Evolutionary conservation across 1,284 basidiomycete genomes (phyloP), one percentile per base, ranked within the genome.

Genomic region (Microbotryum intermedium): DNA sequence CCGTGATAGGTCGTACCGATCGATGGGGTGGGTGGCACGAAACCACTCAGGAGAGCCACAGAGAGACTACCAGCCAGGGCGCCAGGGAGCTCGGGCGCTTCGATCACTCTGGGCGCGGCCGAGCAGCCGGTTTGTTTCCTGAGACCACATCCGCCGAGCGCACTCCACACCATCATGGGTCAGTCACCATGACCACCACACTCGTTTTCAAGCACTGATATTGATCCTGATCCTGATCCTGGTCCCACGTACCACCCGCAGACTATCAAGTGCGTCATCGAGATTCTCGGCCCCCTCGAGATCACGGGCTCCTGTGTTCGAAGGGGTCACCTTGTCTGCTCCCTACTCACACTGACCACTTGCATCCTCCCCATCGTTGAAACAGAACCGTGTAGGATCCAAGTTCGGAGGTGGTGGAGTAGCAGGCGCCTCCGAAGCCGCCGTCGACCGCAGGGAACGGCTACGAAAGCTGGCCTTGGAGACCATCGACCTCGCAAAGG

Each of bases 401-500:
- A 95, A 94, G 75, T 94, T 95, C 73, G 91, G 92, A 68, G 89
- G 90, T 61, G 91, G 91, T 72, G 92, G 91, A 80, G 90, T 77
- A 4, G 76, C 90, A 50, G 88, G 90, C 34, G 87, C 87, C 26
- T 88, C 86, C 34, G 95, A 98, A 77, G 86, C 86, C 47, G 97
- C 97, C 73, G 87, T 98, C 11, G 94, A 98, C 78, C 81, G 95
- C 60, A 81, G 95, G 63, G 95, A 99, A 75, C 86, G 95, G 52
- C 80, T 98, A 50, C 80, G 93, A 61, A 97, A 97, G 77, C 84
- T 99, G 34, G 95, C 91, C 3, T 78, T 95, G 62, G 92, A 95
- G 78, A 95, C 93, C 0, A 97, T 97, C 71, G 92, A 97, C 76
- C 81, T 97, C 52, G 90, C 90, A 50, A 95, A 94, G 79, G 90